These are phyloP conservation scores for Inosperma sp. DNA, from an alignment of 768 basidiomycete genomes.

Conservation along the genomic window DNA sequence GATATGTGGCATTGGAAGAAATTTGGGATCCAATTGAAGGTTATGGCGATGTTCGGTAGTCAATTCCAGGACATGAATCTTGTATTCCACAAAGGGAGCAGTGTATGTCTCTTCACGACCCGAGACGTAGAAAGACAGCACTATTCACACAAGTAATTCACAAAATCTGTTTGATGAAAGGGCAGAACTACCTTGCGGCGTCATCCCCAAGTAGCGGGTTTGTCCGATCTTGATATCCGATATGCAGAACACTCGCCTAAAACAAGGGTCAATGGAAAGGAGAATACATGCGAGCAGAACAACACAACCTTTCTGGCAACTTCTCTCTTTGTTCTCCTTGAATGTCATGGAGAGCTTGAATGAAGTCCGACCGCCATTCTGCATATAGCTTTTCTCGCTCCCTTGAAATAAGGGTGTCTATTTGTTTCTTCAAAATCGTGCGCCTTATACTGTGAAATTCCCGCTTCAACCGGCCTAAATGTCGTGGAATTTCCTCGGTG, in stretches of 20 bases:
- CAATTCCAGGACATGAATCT: slow-evolving; percentile 29
- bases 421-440: not conserved
- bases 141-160: not conserved
- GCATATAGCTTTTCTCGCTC: not conserved
- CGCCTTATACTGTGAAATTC: not conserved
- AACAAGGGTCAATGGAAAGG: not conserved
- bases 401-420: not conserved
- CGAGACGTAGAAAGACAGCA: not conserved
- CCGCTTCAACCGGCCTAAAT: no score
- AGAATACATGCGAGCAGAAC: not conserved
- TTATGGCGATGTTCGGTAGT: slow-evolving; percentile 34
- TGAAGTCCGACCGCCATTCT: not conserved
- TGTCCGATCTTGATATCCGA: not conserved
- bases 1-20: slow-evolving; percentile 30
- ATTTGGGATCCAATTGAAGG: slow-evolving; percentile 29
- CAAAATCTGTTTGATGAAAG: not conserved
- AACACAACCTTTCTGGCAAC: not conserved
- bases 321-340: not conserved
- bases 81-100: slow-evolving; percentile 27
- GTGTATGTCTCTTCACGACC: slow-evolving; percentile 9
- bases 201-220: not conserved
- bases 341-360: not conserved
- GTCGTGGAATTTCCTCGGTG: no score
- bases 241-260: not conserved
- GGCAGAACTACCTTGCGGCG: not conserved